These are phyloP conservation scores for Lipomyces starkeyi DNA, from an alignment of 805 yeast genomes.

Conservation along the genomic window DNA sequence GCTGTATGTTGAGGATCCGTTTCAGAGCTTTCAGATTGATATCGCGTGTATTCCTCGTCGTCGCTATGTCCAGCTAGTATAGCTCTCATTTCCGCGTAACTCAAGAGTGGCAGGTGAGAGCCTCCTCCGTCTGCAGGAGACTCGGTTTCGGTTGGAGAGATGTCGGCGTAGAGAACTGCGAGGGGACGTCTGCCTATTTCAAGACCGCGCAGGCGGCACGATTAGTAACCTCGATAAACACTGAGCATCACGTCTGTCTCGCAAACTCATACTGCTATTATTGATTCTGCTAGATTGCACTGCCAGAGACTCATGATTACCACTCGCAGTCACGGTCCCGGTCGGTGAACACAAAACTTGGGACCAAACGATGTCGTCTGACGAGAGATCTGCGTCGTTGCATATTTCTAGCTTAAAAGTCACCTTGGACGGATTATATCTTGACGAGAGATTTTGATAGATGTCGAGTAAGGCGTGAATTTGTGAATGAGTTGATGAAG, in stretches of 20 bases:
- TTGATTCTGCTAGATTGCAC: background rate
- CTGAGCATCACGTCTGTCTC: background rate
- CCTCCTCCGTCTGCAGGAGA: background rate
- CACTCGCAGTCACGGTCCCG: background rate
- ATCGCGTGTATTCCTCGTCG: slow-evolving; percentile 1
- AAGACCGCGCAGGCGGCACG: background rate
- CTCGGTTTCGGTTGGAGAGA: background rate
- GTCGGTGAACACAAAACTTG: background rate
- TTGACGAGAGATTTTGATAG: background rate
- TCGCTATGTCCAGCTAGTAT: slow-evolving; percentile 4
- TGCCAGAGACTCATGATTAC: background rate
- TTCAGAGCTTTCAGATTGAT: slow-evolving; percentile 1
- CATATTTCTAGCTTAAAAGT: background rate
- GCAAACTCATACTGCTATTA: background rate
- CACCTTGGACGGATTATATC: background rate
- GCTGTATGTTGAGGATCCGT: background rate
- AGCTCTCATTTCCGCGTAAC: background rate
- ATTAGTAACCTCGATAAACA: background rate
- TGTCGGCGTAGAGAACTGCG: background rate
- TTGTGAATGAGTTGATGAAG: background rate
- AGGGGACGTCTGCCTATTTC: background rate
- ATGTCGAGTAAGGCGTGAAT: background rate
- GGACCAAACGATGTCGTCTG: background rate
- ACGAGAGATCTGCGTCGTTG: background rate
- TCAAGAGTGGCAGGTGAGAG: background rate